Conservation (phyloP, 805 yeast species). For the Monosporozyma unispora region DNA sequence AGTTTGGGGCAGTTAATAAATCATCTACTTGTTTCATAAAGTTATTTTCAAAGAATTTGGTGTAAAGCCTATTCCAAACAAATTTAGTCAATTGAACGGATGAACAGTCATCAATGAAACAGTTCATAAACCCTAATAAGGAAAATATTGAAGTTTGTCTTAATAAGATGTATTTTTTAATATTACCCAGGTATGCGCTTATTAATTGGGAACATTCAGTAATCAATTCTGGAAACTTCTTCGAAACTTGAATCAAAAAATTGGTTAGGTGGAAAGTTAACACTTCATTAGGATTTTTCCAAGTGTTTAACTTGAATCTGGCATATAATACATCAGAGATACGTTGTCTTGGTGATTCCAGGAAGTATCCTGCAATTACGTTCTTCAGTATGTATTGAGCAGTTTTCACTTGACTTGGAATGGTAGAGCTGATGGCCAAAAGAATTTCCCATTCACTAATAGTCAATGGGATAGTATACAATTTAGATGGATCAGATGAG, state of each 20-base stretch:
- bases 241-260: conserved; percentile 23
- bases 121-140: conserved; percentile 32
- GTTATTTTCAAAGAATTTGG: conserved; percentile 9
- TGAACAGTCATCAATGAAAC: conserved; percentile 17
- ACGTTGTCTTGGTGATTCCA: conserved; percentile 42
- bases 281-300: conserved; percentile 34
- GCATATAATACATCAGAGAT: conserved; percentile 33
- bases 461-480: conserved; percentile 36
- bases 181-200: conserved; percentile 18
- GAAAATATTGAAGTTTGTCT: conserved; percentile 25
- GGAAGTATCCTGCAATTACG: conserved; percentile 39
- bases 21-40: conserved; percentile 16
- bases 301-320: conserved; percentile 27
- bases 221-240: conserved; percentile 23
- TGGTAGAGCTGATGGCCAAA: conserved; percentile 39
- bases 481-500: conserved; percentile 18
- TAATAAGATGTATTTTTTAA: conserved; percentile 10
- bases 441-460: conserved; percentile 48
- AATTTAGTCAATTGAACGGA: conserved; percentile 10
- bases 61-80: conserved; percentile 14
- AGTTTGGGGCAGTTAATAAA: conserved; percentile 9
- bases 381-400: conserved; percentile 33
- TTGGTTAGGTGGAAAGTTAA: conserved; percentile 30
- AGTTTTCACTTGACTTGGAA: conserved; percentile 29
- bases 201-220: conserved; percentile 16